Evolutionary conservation across 2,329 filamentous ascomycete species (phyloP), one percentile per base, ranked within the genome.

Genomic region (Calonectria pauciramosa): DNA sequence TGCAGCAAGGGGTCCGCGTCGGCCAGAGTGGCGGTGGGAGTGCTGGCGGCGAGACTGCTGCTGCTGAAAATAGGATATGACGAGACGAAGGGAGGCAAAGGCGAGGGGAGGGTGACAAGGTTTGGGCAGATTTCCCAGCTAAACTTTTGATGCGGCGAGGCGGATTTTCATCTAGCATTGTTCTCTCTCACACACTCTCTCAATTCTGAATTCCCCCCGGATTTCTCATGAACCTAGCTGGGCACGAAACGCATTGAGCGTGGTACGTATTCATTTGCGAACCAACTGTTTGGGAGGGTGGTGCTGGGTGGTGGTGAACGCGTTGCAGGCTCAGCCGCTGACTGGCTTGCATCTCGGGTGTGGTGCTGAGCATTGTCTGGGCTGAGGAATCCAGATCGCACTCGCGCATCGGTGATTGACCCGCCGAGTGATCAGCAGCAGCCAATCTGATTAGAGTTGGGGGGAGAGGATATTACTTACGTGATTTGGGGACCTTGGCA

Each of bases 401-500:
- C 56, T 11, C 32, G 36, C 32, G 36, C 32, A 59, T 59, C 54
- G 20, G 56, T 60, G 56, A 60, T 60, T 60, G n/a, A 60, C 56
- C 56, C 56, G 56, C 18, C 18, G 5, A 26, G 56, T 60, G 56
- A 60, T 60, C 56, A 60, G 56, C 56, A 4, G 26, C 36, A 60
- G 38, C 56, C 26, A 59, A 60, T 60, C 56, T 60, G 56, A 41
- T 60, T 60, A 60, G 56, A 60, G 56, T 60, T 60, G 56, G 28
- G 23, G n/a, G 52, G 26, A n/a, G 52, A 26, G n/a, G 34, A 41
- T 60, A 60, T 60, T 60, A 60, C 56, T 60, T 60, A 60, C 56
- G 56, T 60, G 56, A 60, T 60, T 41, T 41, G 34, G n/a, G n/a
- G 20, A 60, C 34, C 56, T 60, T 41, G 34, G 56, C 56, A 60